Conservation (phyloP, 139 green algal genomes). For the Zygnema cylindricum region DNA sequence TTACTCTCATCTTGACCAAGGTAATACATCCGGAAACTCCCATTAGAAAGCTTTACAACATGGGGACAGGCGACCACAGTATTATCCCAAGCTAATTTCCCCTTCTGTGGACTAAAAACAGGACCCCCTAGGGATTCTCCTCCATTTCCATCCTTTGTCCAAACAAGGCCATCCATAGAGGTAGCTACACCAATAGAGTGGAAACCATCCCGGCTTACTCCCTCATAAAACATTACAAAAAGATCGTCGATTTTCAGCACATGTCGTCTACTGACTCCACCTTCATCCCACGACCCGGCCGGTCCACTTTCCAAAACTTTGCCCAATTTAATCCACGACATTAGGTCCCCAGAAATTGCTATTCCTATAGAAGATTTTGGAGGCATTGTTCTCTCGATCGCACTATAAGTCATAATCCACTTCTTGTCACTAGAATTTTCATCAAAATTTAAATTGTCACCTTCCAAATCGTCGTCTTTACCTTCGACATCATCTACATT, state of each 20-base stretch:
- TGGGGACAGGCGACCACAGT: slow-evolving; percentile 6
- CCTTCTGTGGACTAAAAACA: slow-evolving; percentile 7
- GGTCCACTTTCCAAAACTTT: background rate
- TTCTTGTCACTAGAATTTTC: background rate
- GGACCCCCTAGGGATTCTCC: background rate
- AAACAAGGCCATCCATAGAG: slow-evolving; percentile 17
- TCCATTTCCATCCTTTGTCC: slow-evolving; percentile 1
- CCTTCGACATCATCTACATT: no score
- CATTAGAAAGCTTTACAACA: background rate
- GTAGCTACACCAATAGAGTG: slow-evolving; percentile 5
- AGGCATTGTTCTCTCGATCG: background rate
- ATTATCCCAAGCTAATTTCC: background rate
- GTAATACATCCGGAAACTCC: slow-evolving; percentile 26
- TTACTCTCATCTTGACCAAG: background rate
- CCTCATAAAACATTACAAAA: slow-evolving; percentile 36
- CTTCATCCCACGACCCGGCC: slow-evolving; percentile 5
- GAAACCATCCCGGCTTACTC: slow-evolving; percentile 1
- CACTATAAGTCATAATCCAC: slow-evolving; percentile 17
- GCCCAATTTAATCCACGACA: background rate
- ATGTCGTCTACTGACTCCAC: background rate
- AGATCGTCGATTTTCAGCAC: background rate
- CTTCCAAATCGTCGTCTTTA: no score
- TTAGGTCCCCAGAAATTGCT: background rate
- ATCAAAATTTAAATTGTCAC: no score
- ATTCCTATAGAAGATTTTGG: background rate